phyloP scores from a whole-genome alignment of 2,329 filamentous ascomycete genomes.

The Sphaceloma murrayae region DNA sequence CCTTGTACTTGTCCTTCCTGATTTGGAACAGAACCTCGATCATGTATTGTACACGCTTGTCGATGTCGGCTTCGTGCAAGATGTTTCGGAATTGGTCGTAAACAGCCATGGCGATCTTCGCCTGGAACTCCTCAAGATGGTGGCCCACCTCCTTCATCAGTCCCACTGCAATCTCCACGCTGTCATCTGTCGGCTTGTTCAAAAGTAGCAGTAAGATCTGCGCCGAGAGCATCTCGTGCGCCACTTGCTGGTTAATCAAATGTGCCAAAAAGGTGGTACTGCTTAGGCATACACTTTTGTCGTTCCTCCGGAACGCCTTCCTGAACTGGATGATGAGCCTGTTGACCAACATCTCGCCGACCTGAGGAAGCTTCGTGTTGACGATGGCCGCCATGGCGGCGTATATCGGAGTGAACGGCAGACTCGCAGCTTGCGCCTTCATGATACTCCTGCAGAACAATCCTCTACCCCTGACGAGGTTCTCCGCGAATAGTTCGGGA shows the following conservation, averaged over 20 bases:
- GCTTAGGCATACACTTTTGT: constrained; percentile 89
- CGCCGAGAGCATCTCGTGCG: constrained; percentile 84
- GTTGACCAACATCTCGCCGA: constrained; percentile 81
- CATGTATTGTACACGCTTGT: constrained; percentile 98
- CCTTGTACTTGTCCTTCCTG: constrained; percentile 91
- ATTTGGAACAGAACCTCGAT: constrained; percentile 97
- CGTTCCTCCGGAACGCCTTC: constrained; percentile 91
- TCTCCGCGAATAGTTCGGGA: constrained; percentile 90
- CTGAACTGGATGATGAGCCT: constrained; percentile 84
- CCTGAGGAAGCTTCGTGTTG: constrained; percentile 92
- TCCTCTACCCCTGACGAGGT: constrained; percentile 80
- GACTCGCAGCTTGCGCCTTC: constrained; percentile 93
- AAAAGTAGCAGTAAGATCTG: constrained; percentile 88
- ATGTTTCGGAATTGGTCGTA: constrained; percentile 96
- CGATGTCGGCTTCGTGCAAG: constrained; percentile 90
- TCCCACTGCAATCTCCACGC: constrained; percentile 92
- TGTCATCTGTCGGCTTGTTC: constrained; percentile 93
- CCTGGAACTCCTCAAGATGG: constrained; percentile 91
- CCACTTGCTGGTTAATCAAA: constrained; percentile 90
- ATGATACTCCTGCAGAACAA: constrained; percentile 94
- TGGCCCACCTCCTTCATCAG: constrained; percentile 88
- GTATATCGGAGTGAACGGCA: constrained; percentile 94
- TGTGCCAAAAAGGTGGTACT: constrained; percentile 93
- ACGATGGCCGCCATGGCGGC: constrained; percentile 93
- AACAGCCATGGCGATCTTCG: constrained; percentile 74